Evolutionary conservation across 2,329 filamentous ascomycete species (phyloP), one percentile per base, ranked within the genome.

Genomic region (Nemania sp.): DNA sequence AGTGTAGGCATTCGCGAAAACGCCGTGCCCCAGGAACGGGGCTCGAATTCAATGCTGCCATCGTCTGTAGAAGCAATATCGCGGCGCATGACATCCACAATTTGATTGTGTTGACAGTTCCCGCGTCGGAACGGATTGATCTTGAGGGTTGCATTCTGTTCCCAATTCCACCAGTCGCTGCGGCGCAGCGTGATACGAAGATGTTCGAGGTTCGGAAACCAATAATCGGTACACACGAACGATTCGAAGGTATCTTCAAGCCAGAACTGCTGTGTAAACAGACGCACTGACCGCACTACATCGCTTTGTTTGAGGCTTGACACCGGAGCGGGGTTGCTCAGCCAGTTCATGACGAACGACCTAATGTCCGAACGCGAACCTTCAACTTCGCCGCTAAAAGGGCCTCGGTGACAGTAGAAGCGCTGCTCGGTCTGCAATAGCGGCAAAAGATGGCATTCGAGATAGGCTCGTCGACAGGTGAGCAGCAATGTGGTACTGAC

Each of bases 131-230:
- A 64, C 2, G 62, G 63, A 33, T 61, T 61, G 53, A 73, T 64
- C 4, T 45, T 44, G 5, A 70, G 62, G 0, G 62, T 49, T 5
- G 55, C 46, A 19, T 70, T 63, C 12, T 41, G 36, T 54, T 72
- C 70, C 71, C 71, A 73, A 19, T 62, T 52, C 62, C 64, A 69
- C 69, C 71, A 73, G 53, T 73, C 70, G 3, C 65, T 63, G 23
- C 70, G 66, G 20, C 70, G 64, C 14, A 73, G 52, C 2, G 70
- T 71, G 14, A 73, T 61, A 2, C 61, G 68, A 7, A 73, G 49
- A 19, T 50, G 60, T 11, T 65, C 57, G 20, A 69, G 56, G 45
- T 56, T 55, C 14, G 48, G 17, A 23, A 66, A 67, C 60, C 48
- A 64, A 11, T 22, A 7, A 6, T 26, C 20, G n/a, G 28, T 17